Conservation (phyloP, 495 filamentous ascomycete genomes). For the Daldinia vernicosa region DNA sequence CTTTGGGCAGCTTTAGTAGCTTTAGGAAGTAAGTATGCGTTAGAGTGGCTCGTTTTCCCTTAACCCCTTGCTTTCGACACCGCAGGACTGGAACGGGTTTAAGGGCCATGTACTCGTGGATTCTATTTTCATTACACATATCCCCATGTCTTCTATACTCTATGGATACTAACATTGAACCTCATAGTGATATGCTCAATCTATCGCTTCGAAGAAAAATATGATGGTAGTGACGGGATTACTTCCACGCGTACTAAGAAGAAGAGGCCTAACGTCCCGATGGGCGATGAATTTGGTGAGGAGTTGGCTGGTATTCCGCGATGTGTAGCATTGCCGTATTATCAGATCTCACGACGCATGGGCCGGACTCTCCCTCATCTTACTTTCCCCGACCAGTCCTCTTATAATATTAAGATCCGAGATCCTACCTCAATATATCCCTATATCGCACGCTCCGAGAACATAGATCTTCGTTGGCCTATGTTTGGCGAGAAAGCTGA, state of each 20-base stretch:
- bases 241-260: constrained; percentile 47
- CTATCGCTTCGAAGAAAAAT: constrained; percentile 61
- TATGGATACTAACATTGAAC: constrained; percentile 15
- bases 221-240: constrained; percentile 62
- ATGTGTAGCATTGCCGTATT: constrained; percentile 58
- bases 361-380: constrained; percentile 59
- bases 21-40: constrained; percentile 47
- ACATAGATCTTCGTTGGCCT: constrained; percentile 63
- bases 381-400: constrained; percentile 60
- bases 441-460: constrained; percentile 58
- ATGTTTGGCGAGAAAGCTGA: constrained; percentile 61
- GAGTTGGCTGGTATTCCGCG: constrained; percentile 60
- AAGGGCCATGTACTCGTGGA: no score
- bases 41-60: background rate
- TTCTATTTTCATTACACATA: background rate
- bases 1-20: constrained; percentile 63
- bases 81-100: no score
- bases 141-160: background rate
- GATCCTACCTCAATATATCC: constrained; percentile 57
- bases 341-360: constrained; percentile 58
- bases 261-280: constrained; percentile 53
- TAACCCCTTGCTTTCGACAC: background rate
- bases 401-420: constrained; percentile 61
- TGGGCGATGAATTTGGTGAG: constrained; percentile 58
- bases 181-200: constrained; percentile 56